These are phyloP conservation scores for Flaveria brownii DNA, from an alignment of 129 eudicot species.

Conservation along the genomic window DNA sequence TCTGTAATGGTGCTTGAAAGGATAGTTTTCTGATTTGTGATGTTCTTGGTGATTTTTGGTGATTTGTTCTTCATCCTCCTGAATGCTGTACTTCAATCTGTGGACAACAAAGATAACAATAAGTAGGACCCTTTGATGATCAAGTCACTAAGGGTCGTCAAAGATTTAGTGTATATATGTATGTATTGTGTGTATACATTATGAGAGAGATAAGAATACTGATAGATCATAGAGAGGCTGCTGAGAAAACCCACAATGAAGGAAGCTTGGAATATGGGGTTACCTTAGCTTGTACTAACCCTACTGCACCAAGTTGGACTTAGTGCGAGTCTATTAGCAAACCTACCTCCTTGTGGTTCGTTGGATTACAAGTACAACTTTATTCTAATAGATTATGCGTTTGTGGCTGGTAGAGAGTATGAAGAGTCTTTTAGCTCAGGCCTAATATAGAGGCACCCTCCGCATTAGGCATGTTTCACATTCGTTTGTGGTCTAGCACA, in stretches of 20 bases:
- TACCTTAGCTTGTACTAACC: not conserved
- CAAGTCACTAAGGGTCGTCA: not conserved
- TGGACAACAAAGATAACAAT: not conserved
- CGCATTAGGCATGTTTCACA: not conserved
- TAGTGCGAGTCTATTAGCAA: no score
- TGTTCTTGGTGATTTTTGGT: not conserved
- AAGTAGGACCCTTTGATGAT: not conserved
- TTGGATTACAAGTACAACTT: no score
- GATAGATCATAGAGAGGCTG: not conserved
- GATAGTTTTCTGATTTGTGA: not conserved
- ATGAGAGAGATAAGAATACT: not conserved
- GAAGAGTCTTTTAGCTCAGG: not conserved
- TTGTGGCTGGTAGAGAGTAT: no score
- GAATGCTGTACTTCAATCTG: not conserved
- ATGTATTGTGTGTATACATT: not conserved
- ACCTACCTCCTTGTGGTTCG: no score
- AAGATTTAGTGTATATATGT: not conserved
- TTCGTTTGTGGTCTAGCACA: slow-evolving; percentile 1
- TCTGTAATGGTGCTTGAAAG: not conserved
- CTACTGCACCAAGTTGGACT: not conserved
- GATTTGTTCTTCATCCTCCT: no score
- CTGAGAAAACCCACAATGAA: not conserved
- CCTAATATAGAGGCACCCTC: not conserved
- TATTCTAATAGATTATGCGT: no score
- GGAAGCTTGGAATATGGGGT: not conserved